Evolutionary conservation across 225 moss, liverwort and hornwort genomes (phyloP).

Genomic region (Neckera pumila): DNA sequence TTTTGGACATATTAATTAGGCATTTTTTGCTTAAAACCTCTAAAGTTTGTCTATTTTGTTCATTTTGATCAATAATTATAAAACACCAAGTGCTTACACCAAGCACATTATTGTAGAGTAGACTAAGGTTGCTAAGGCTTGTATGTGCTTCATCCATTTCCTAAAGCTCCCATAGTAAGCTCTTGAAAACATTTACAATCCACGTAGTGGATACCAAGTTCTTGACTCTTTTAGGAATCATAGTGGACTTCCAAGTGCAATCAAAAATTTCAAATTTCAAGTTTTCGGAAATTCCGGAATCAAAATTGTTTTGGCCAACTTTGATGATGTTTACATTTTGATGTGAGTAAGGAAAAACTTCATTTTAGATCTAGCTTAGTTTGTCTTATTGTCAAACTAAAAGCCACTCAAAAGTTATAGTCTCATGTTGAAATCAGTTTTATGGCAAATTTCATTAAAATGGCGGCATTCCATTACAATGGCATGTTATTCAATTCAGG

Average conservation of each 20-base stretch:
- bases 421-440: background rate
- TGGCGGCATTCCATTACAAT: no score
- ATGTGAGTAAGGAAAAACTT: background rate
- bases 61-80: no score
- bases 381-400: background rate
- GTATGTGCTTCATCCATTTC: background rate
- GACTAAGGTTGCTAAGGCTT: background rate
- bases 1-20: no score
- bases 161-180: background rate
- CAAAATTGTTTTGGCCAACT: background rate
- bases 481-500: no score
- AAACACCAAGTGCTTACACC: no score
- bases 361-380: background rate
- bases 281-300: fast-evolving
- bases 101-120: no score
- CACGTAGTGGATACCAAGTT: background rate
- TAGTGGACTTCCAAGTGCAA: fast-evolving
- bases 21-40: no score
- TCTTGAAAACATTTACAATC: background rate
- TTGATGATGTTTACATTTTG: background rate
- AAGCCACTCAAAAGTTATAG: background rate
- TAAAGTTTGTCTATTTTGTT: no score
- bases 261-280: background rate
- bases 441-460: no score
- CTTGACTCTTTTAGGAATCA: fast-evolving